Conservation (phyloP, 768 basidiomycete genomes). For the Xerocomus potaroensis region DNA sequence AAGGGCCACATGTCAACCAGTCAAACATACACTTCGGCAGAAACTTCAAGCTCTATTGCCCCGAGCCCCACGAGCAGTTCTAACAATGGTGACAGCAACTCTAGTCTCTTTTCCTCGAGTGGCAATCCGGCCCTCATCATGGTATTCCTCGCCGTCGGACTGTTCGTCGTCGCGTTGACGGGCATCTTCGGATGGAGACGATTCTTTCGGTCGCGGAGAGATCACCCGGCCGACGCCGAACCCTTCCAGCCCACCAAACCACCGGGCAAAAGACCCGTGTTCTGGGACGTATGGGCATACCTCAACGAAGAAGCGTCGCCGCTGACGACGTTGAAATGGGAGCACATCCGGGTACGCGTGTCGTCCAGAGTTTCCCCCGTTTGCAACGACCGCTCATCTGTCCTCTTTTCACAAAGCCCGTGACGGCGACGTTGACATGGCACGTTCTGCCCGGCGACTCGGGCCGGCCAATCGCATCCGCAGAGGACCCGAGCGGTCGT, state of each 20-base stretch:
- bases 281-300: conserved; percentile 44
- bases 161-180: conserved; percentile 48
- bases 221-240: too few species aligned
- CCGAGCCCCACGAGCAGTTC: not conserved
- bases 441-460: too few species aligned
- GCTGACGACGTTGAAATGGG: conserved; percentile 29
- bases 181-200: conserved; percentile 46
- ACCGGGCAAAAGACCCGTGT: conserved; percentile 32
- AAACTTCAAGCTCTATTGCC: not conserved
- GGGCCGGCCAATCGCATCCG: too few species aligned
- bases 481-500: too few species aligned
- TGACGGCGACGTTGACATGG: conserved; percentile 17
- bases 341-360: conserved; percentile 39
- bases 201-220: conserved; percentile 18
- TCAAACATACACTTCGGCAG: conserved; percentile 6
- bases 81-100: too few species aligned
- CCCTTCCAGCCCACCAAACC: not conserved
- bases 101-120: conserved; percentile 25
- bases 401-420: too few species aligned
- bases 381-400: too few species aligned
- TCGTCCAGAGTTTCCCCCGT: too few species aligned
- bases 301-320: not conserved
- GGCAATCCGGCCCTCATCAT: conserved; percentile 54
- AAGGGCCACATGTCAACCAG: conserved; percentile 7
- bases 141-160: conserved; percentile 54